phyloP scores from a whole-genome alignment of 305 asterid genomes.

The Fraxinus nigra region DNA sequence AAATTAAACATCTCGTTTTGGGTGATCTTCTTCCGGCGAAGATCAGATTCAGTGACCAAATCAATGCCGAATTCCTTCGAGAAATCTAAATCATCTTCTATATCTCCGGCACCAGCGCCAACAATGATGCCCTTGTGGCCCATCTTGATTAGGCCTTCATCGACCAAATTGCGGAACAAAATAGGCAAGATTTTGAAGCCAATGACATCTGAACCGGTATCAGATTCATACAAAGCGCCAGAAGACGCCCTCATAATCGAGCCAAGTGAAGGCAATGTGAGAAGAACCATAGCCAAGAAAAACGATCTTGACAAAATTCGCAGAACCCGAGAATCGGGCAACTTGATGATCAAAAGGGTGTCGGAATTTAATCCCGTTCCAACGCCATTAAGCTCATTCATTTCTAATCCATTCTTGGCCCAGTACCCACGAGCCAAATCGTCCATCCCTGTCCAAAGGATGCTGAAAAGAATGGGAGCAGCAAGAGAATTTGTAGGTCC shows the following conservation, averaged over 20 bases:
- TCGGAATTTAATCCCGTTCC: constrained; percentile 31
- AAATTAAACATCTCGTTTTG: constrained; percentile 41
- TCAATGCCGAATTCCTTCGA: constrained; percentile 35
- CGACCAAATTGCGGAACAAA: constrained; percentile 50
- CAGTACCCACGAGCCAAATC: constrained; percentile 29
- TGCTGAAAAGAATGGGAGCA: not conserved
- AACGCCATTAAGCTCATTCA: constrained; percentile 6
- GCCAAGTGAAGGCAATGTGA: constrained; percentile 34
- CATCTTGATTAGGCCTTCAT: constrained; percentile 58
- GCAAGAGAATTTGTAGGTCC: not conserved
- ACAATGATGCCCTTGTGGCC: constrained; percentile 56
- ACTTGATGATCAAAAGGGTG: constrained; percentile 42
- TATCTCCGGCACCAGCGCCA: constrained; percentile 26
- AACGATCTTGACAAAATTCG: constrained; percentile 52
- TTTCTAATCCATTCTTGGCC: constrained; percentile 15
- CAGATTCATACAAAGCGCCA: constrained; percentile 1
- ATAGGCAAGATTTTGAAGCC: constrained; percentile 36
- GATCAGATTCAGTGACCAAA: constrained; percentile 33
- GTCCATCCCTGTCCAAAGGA: constrained; percentile 26
- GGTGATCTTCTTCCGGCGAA: not conserved
- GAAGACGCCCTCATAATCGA: constrained; percentile 33
- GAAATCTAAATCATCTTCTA: constrained; percentile 28
- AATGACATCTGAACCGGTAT: not conserved
- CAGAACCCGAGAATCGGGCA: constrained; percentile 53
- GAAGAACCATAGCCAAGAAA: constrained; percentile 49